Conservation (phyloP, 345 rosid species). For the Citrus hindsii region DNA sequence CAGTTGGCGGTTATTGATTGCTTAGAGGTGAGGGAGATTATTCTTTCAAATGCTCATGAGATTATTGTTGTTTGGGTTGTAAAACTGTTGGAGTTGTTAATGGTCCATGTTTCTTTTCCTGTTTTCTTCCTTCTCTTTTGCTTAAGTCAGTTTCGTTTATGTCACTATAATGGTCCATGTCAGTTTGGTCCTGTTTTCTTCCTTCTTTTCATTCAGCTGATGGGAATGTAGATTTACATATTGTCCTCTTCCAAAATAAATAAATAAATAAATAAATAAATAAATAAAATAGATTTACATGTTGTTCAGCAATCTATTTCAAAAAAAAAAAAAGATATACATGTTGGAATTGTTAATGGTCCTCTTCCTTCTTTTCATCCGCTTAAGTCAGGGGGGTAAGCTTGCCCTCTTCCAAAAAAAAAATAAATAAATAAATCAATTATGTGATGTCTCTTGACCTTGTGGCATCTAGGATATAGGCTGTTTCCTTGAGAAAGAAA, state of each 20-base stretch:
- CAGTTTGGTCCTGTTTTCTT: too few relatives aligned
- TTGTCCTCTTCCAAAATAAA: too few relatives aligned
- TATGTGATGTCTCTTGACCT: background rate
- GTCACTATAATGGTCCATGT: background rate
- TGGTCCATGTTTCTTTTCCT: slow-evolving; percentile 4
- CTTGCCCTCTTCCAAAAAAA: background rate
- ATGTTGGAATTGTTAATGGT: background rate
- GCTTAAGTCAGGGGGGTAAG: background rate
- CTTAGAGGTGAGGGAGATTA: slow-evolving; percentile 73
- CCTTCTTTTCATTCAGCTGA: background rate
- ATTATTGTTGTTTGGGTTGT: background rate
- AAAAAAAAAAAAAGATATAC: too few relatives aligned
- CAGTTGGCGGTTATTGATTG: slow-evolving; percentile 98
- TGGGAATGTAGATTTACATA: background rate
- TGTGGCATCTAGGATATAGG: background rate
- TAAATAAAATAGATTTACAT: too few relatives aligned
- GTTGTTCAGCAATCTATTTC: too few relatives aligned
- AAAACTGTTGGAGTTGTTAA: slow-evolving; percentile 1
- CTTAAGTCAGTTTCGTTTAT: background rate
- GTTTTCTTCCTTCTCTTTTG: background rate
- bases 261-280: too few relatives aligned
- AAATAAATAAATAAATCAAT: too few relatives aligned
- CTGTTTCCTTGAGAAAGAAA: background rate
- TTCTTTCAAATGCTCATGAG: slow-evolving; percentile 3
- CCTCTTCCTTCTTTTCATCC: background rate